Percentiles rank a stretch among this genome's conserved stretches.
Evolutionary conservation across 192 early-diverging fungal genomes (phyloP).

Genomic region (Mortierella hygrophila): DNA sequence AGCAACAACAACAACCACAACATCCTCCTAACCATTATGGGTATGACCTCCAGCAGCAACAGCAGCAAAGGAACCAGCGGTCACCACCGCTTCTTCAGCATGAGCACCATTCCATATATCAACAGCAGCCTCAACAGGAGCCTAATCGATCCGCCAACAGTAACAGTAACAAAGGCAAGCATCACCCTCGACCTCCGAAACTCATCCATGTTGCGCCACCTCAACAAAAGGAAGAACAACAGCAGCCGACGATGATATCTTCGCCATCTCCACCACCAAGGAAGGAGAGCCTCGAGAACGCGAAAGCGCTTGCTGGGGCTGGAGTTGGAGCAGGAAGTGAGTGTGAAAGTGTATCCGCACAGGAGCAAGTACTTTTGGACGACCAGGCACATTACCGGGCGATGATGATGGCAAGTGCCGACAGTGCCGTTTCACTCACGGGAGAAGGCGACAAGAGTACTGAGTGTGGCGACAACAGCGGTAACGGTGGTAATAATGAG

Average conservation of each 20-base stretch:
- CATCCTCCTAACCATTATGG: conserved; percentile 39
- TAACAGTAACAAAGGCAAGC: neutral
- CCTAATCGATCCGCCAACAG: neutral
- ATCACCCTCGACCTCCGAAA: neutral
- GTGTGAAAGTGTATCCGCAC: neutral
- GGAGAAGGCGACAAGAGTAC: neutral
- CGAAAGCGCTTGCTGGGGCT: too few species aligned
- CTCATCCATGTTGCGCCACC: neutral
- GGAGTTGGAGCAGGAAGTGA: neutral
- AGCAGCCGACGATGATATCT: neutral
- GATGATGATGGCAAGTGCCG: neutral
- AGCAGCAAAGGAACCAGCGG: neutral
- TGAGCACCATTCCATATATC: neutral
- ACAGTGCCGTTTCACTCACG: conserved; percentile 19
- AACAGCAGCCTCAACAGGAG: neutral
- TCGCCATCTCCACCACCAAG: neutral
- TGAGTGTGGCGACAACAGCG: neutral
- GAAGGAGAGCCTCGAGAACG: neutral
- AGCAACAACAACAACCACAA: neutral
- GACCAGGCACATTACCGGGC: neutral
- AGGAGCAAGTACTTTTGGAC: neutral
- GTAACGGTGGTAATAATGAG: neutral
- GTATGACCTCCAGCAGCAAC: conserved; percentile 27
- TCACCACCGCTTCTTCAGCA: neutral
- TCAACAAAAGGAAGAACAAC: neutral